Conservation (phyloP, 2,329 filamentous ascomycete species). For the Xylariomycetidae sp. region DNA sequence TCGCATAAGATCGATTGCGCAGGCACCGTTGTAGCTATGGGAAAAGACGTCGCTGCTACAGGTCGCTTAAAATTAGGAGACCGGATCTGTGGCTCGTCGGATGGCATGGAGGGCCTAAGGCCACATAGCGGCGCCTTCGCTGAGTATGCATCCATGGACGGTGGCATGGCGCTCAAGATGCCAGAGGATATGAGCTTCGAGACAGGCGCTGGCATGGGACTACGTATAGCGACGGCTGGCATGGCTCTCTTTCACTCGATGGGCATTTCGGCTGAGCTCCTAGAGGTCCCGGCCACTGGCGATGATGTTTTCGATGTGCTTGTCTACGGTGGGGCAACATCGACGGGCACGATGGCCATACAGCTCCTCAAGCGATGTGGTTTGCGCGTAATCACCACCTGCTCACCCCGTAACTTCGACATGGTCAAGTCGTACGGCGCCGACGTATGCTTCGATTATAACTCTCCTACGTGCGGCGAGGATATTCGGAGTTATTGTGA, state of each 20-base stretch:
- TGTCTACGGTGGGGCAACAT: slow-evolving; percentile 40
- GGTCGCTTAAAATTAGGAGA: slow-evolving; percentile 27
- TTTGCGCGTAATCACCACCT: slow-evolving; percentile 4
- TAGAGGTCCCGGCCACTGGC: slow-evolving; percentile 11
- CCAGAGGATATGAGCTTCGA: slow-evolving; percentile 26
- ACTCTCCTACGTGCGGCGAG: slow-evolving; percentile 1
- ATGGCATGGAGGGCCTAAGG: slow-evolving; percentile 25
- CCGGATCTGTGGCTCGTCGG: slow-evolving; percentile 29
- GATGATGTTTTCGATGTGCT: slow-evolving; percentile 27
- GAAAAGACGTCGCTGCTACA: slow-evolving; percentile 10
- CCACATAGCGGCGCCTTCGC: slow-evolving; percentile 30
- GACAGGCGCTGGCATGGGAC: slow-evolving; percentile 25
- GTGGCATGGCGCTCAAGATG: slow-evolving; percentile 25
- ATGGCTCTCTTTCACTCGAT: slow-evolving; percentile 26
- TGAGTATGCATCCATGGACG: slow-evolving; percentile 27
- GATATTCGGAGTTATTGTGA: not conserved
- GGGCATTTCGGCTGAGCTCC: slow-evolving; percentile 19
- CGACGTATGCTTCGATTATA: slow-evolving; percentile 3
- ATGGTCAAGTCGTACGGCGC: slow-evolving; percentile 3
- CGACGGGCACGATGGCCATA: slow-evolving; percentile 37
- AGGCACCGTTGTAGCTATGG: slow-evolving; percentile 14
- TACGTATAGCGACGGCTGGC: slow-evolving; percentile 22
- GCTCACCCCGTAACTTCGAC: slow-evolving; percentile 4
- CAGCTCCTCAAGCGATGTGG: slow-evolving; percentile 31
- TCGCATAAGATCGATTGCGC: slow-evolving; percentile 14